phyloP scores from a whole-genome alignment of 106 monocot genomes.

The Narthecium ossifragum region DNA sequence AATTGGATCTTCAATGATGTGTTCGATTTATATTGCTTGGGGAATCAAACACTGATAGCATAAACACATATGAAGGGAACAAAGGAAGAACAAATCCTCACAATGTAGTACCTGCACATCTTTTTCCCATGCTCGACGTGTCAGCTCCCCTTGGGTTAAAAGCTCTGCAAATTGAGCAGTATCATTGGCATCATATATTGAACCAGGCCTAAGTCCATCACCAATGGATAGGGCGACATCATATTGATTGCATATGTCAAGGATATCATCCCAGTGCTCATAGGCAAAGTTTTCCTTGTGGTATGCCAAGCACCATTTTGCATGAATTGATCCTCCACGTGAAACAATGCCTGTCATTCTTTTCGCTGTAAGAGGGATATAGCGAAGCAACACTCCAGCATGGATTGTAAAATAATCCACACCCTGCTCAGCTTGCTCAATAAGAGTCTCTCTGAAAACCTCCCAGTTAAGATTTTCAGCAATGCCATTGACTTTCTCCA shows the following conservation, averaged over 20 bases:
- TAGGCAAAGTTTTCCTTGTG: constrained; percentile 86
- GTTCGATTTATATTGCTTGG: no score
- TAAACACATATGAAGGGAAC: not conserved
- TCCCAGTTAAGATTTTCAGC: constrained; percentile 73
- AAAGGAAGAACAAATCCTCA: not conserved
- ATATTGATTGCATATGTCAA: constrained; percentile 84
- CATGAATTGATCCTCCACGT: constrained; percentile 78
- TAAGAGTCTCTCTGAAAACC: constrained; percentile 64
- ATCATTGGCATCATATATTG: constrained; percentile 84
- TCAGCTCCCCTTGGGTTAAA: constrained; percentile 70
- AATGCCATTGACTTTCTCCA: constrained; percentile 80
- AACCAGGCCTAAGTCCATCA: constrained; percentile 76
- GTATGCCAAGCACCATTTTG: constrained; percentile 74
- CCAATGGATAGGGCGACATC: constrained; percentile 76
- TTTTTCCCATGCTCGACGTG: constrained; percentile 71
- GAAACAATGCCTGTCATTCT: constrained; percentile 85
- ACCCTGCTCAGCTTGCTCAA: constrained; percentile 80
- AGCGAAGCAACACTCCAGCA: constrained; percentile 71
- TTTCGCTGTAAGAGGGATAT: constrained; percentile 76
- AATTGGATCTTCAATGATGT: no score
- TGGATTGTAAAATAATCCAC: constrained; percentile 86
- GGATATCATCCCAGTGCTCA: constrained; percentile 86
- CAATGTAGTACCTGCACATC: constrained; percentile 61
- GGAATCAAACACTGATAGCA: not conserved
- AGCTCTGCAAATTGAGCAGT: constrained; percentile 79